Conservation (phyloP, 805 yeast genomes). For the Starmerella ratchasimensis region DNA sequence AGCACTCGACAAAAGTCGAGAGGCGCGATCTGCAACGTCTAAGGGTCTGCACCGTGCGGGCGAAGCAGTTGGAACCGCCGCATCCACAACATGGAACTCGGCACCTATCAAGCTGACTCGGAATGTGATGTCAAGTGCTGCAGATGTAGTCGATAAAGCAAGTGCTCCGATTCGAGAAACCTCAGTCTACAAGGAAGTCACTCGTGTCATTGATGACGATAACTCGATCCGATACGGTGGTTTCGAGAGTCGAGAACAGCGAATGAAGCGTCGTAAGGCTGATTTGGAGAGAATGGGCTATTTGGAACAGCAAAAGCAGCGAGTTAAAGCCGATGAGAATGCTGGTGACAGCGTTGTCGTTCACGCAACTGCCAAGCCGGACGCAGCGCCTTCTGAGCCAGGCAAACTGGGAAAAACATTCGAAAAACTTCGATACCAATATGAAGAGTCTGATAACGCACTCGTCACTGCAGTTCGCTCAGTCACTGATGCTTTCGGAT, state of each 20-base stretch:
- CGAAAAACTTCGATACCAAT: conserved; percentile 45
- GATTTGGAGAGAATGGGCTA: conserved; percentile 25
- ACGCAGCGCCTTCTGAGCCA: conserved; percentile 49
- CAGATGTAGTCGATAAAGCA: conserved; percentile 67
- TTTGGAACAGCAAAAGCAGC: conserved; percentile 35
- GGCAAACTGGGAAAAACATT: conserved; percentile 55
- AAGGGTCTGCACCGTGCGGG: conserved; percentile 78
- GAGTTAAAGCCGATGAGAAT: conserved; percentile 48
- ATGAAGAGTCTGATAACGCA: conserved; percentile 88
- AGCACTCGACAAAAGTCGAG: conserved; percentile 77
- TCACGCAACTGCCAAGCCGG: conserved; percentile 66
- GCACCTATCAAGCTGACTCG: conserved; percentile 85
- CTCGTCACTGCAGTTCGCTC: conserved; percentile 69
- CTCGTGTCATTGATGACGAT: conserved; percentile 86
- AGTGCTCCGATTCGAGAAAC: conserved; percentile 90
- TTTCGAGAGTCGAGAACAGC: conserved; percentile 68
- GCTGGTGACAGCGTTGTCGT: conserved; percentile 76
- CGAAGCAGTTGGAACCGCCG: conserved; percentile 82
- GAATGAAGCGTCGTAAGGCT: conserved; percentile 55
- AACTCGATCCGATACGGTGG: conserved; percentile 82
- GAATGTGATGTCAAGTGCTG: conserved; percentile 65
- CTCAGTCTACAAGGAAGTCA: conserved; percentile 73
- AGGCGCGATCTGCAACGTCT: conserved; percentile 50
- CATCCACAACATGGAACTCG: conserved; percentile 90
- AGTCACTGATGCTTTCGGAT: conserved; percentile 62